These are phyloP conservation scores for Mrakia gelida DNA, from an alignment of 768 basidiomycete species.

Conservation along the genomic window DNA sequence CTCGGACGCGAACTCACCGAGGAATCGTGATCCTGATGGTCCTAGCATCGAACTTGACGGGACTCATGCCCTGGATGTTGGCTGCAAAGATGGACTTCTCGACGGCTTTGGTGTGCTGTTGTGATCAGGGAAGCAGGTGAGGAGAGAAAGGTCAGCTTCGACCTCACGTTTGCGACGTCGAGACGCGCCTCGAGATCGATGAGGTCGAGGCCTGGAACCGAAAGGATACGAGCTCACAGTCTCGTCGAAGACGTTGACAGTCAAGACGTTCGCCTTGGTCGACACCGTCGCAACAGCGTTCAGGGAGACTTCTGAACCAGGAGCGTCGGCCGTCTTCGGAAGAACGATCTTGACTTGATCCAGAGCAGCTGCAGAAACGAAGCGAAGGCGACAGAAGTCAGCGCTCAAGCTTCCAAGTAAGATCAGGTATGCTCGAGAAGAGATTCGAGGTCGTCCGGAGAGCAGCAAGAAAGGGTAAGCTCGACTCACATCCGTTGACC, in stretches of 20 bases:
- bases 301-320: slow-evolving; percentile 34
- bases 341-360: slow-evolving; percentile 40
- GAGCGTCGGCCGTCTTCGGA: slow-evolving; percentile 32
- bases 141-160: slow-evolving; percentile 2
- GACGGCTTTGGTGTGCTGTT: slow-evolving; percentile 41
- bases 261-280: slow-evolving; percentile 38
- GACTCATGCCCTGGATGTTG: slow-evolving; percentile 44
- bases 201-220: too few relatives aligned
- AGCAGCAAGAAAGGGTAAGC: background rate
- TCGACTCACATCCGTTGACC: slow-evolving; percentile 18
- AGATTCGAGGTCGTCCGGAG: background rate
- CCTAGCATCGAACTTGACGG: slow-evolving; percentile 39
- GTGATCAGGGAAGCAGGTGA: background rate
- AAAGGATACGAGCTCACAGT: slow-evolving; percentile 34
- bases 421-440: background rate
- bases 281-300: slow-evolving; percentile 43
- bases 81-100: slow-evolving; percentile 43
- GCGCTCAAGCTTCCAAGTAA: background rate
- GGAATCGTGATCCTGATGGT: slow-evolving; percentile 42
- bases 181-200: background rate
- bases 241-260: slow-evolving; percentile 43
- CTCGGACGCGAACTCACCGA: slow-evolving; percentile 34
- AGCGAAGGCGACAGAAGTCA: background rate
- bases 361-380: slow-evolving; percentile 39
- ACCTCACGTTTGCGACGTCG: background rate